Conservation (phyloP, 768 basidiomycete species). For the Tulasnella sp. region DNA sequence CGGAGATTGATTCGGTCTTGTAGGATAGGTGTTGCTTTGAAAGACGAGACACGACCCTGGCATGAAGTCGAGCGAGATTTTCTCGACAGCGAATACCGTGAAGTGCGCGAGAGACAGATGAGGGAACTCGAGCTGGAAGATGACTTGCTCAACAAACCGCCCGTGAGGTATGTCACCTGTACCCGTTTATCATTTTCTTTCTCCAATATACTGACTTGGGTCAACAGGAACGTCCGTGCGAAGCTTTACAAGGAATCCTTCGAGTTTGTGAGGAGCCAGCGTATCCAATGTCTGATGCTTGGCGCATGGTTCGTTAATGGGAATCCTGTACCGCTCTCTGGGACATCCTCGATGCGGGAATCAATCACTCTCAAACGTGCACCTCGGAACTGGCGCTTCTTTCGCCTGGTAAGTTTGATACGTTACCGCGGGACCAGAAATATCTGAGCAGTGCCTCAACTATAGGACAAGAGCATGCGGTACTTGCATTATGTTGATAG, state of each 20-base stretch:
- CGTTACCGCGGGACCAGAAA: no score
- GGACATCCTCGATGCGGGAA: conserved; percentile 32
- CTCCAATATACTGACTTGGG: conserved; percentile 9
- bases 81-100: conserved; percentile 69
- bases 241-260: conserved; percentile 84
- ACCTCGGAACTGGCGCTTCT: conserved; percentile 70
- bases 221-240: conserved; percentile 60
- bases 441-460: no score
- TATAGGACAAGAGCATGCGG: conserved; percentile 63
- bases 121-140: conserved; percentile 82
- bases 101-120: conserved; percentile 82
- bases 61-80: conserved; percentile 76
- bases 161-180: conserved; percentile 56
- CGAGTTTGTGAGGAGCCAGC: conserved; percentile 80
- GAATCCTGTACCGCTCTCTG: conserved; percentile 37
- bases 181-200: not conserved
- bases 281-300: conserved; percentile 77
- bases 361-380: conserved; percentile 38
- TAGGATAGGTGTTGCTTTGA: conserved; percentile 69
- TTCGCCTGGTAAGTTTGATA: conserved; percentile 56
- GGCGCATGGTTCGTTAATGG: conserved; percentile 91
- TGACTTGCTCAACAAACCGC: conserved; percentile 73
- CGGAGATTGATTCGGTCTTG: not conserved
- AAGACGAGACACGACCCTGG: conserved; percentile 66
- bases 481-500: conserved; percentile 83